Base-by-base conservation (phyloP, 164 flowering plant genomes). In the Umbilicus rupestris region DNA sequence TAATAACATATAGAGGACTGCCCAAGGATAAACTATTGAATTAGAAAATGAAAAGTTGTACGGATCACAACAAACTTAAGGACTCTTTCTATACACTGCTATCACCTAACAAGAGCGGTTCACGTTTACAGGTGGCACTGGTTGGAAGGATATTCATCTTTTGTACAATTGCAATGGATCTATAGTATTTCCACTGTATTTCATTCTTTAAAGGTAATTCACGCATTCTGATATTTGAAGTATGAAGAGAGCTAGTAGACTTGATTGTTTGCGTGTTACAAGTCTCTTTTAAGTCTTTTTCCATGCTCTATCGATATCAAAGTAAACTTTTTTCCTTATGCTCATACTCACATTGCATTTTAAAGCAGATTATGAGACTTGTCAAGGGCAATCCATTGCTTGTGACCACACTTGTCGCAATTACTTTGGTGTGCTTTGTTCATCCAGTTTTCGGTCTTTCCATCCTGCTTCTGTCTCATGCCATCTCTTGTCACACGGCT, bases 391-490 rank as follows among this genome's bases (percentile, higher is more conserved):
- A 87, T 72, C 80, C 88, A 28, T 66, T 74, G 64, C 72, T 88
- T 68, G 73, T 79, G 74, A 75, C 81, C 11, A 75, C 83, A 52
- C 39, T 81, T 31, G 66, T 77, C 71, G 78, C 92, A 41, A 69
- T 77, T 67, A 52, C 73, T 46, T 70, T 92, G 78, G 88, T 80
- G 42, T 88, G 84, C 78, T 78, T 90, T 74, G 84, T 88, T 76
- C 99, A 92, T 83, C 97, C 97, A 50, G 92, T 96, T 0, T 63
- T 95, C 68, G 99, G 99, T 67, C 80, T 95, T 31, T 75, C 79
- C 39, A 41, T 90, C 39, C 81, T 92, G 71, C 79, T 88, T 59
- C 47, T 84, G 17, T 85, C 79, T 62, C 94, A 95, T 79, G 87
- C 83, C 65, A 68, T 79, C 14, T 71, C 83, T 75, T 95, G 97